A percentile compares a stretch with the other conserved stretches of the same genome.
Conservation (phyloP, 1,284 basidiomycete genomes). For the Ceratobasidium sp. region DNA sequence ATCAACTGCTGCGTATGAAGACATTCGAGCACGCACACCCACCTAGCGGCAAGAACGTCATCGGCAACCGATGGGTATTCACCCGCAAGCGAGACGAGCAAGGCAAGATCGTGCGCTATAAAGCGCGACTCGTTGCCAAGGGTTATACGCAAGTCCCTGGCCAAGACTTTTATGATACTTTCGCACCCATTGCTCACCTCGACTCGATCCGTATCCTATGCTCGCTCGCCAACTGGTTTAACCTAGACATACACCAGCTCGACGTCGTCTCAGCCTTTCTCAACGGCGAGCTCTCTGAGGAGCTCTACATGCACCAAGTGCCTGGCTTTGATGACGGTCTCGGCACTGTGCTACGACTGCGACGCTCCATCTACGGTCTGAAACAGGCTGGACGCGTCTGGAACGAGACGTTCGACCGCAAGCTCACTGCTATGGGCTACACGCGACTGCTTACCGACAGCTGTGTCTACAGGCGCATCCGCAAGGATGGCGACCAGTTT, state of each 20-base stretch:
- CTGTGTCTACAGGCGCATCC: constrained; percentile 11
- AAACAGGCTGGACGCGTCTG: constrained; percentile 51
- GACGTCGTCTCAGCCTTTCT: constrained; percentile 58
- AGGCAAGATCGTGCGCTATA: constrained; percentile 54
- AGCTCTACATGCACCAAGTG: constrained; percentile 61
- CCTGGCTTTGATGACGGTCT: constrained; percentile 52
- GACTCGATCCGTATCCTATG: constrained; percentile 55
- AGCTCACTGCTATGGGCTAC: not conserved
- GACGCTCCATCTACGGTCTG: constrained; percentile 54
- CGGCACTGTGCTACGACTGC: constrained; percentile 43
- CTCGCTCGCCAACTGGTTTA: constrained; percentile 52
- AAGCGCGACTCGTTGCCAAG: constrained; percentile 59
- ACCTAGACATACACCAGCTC: constrained; percentile 56
- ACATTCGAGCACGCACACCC: too few species aligned
- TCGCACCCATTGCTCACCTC: constrained; percentile 55
- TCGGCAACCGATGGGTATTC: constrained; percentile 52
- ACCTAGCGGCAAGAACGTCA: not conserved
- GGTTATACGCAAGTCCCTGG: constrained; percentile 59
- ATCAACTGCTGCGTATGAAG: too few species aligned
- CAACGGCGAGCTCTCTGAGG: constrained; percentile 57
- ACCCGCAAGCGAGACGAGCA: constrained; percentile 56
- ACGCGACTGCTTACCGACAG: not conserved
- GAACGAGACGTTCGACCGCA: not conserved
- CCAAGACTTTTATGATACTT: constrained; percentile 56
- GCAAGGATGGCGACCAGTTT: not conserved